A percentile compares a stretch with the other conserved stretches of the same genome.
These are phyloP conservation scores for Calonectria leucothoes DNA, from an alignment of 2,329 filamentous ascomycete species.

Conservation along the genomic window DNA sequence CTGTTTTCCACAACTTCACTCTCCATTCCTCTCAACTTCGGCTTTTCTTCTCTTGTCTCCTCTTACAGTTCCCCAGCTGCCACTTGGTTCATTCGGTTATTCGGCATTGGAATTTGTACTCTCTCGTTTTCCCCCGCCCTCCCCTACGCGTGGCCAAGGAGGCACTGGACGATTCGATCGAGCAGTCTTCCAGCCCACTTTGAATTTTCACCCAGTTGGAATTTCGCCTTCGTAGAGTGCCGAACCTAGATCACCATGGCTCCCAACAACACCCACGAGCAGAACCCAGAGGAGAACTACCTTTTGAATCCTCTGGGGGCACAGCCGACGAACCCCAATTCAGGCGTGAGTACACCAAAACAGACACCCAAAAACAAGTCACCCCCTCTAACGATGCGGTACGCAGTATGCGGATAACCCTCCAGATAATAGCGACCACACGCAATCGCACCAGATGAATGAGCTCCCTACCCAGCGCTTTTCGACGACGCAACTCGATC, in stretches of 20 bases:
- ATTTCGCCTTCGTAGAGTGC: background rate
- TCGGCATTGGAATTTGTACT: background rate
- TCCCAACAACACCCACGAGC: background rate
- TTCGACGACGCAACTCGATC: background rate
- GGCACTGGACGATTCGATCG: background rate
- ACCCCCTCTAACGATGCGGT: background rate
- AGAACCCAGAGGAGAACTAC: background rate
- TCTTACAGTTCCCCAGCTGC: background rate
- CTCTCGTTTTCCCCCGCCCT: background rate
- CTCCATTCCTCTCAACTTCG: background rate
- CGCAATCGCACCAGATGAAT: background rate
- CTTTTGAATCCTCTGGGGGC: background rate
- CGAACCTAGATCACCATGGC: background rate
- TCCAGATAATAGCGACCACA: background rate
- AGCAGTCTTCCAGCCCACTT: background rate
- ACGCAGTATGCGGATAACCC: background rate
- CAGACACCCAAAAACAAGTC: background rate
- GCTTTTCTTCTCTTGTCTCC: background rate
- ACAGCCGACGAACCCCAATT: background rate
- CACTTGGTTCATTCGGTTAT: background rate
- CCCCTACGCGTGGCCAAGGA: background rate
- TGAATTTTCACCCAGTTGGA: background rate
- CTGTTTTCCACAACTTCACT: background rate
- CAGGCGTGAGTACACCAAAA: background rate
- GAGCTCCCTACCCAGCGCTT: background rate